Evolutionary conservation across 1,284 basidiomycete genomes (phyloP).

Genomic region (Melampsora americana): DNA sequence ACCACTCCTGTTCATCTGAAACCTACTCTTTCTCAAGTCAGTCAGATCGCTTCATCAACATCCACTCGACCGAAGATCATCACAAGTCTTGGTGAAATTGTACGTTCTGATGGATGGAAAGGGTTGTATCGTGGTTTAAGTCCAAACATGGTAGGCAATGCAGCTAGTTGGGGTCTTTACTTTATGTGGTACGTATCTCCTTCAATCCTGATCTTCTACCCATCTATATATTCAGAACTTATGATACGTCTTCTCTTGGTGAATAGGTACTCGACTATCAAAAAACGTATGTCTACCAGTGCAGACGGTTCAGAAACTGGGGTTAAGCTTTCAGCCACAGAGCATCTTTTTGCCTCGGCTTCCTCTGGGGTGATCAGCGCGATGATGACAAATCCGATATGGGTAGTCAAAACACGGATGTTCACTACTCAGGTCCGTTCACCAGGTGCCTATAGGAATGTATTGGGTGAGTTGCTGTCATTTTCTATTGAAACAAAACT

Average conservation of each 20-base stretch:
- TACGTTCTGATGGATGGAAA: constrained; percentile 70
- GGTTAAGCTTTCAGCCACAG: constrained; percentile 64
- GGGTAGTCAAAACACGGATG: constrained; percentile 97
- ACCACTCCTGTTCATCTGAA: constrained; percentile 58
- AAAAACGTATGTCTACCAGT: constrained; percentile 64
- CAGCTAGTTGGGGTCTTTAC: constrained; percentile 96
- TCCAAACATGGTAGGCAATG: constrained; percentile 91
- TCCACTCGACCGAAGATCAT: constrained; percentile 57
- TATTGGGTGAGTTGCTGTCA: constrained; percentile 66
- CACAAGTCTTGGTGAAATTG: constrained; percentile 69
- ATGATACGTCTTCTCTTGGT: background rate
- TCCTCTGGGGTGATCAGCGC: constrained; percentile 79
- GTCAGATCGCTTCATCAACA: constrained; percentile 3
- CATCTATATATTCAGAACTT: background rate
- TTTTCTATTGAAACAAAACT: background rate
- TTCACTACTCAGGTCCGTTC: constrained; percentile 74
- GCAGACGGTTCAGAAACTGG: constrained; percentile 60
- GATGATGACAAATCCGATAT: constrained; percentile 93
- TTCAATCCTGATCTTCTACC: background rate
- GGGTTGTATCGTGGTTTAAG: constrained; percentile 87
- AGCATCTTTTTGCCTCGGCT: constrained; percentile 87
- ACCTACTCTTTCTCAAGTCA: constrained; percentile 6
- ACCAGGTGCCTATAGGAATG: constrained; percentile 69
- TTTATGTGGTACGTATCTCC: constrained; percentile 79
- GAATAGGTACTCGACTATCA: constrained; percentile 86